Conservation (phyloP, 805 yeast genomes). For the Cyberlindnera xylosilytica region DNA sequence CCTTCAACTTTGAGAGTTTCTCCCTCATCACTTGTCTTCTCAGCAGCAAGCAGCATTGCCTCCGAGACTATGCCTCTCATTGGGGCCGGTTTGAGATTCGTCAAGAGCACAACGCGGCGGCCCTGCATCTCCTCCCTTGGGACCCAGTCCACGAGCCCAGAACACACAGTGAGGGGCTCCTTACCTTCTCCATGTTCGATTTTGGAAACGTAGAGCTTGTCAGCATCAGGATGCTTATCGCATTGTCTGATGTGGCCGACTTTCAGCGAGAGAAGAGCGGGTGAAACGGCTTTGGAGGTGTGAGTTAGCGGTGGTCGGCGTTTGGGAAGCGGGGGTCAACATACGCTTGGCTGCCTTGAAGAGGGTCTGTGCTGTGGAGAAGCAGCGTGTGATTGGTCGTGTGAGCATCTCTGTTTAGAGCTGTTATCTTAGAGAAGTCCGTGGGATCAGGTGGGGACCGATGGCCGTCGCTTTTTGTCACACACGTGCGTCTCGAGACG, state of each 20-base stretch:
- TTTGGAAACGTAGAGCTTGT: slow-evolving; percentile 54
- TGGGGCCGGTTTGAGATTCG: slow-evolving; percentile 58
- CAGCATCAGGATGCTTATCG: slow-evolving; percentile 53
- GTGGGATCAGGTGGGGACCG: not conserved
- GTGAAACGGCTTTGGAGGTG: slow-evolving; percentile 10
- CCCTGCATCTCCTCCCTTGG: slow-evolving; percentile 37
- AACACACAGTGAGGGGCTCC: slow-evolving; percentile 43
- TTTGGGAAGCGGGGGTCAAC: not conserved
- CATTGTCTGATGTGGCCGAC: slow-evolving; percentile 50
- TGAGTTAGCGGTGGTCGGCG: not conserved
- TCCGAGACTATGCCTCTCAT: slow-evolving; percentile 61
- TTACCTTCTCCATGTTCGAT: slow-evolving; percentile 23
- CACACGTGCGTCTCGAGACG: not conserved
- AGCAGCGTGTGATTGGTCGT: not conserved
- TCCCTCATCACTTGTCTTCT: slow-evolving; percentile 18
- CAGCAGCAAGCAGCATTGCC: slow-evolving; percentile 69
- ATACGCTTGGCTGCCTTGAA: slow-evolving; percentile 10
- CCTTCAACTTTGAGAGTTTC: slow-evolving; percentile 5
- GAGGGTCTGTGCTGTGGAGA: slow-evolving; percentile 1
- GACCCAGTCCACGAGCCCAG: slow-evolving; percentile 51
- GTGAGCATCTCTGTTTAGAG: no score
- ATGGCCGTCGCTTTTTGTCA: not conserved
- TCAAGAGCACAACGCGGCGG: slow-evolving; percentile 47
- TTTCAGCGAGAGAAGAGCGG: slow-evolving; percentile 31
- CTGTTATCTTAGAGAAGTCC: no score